Evolutionary conservation across 225 moss, liverwort and hornwort species (phyloP), one percentile per base, ranked within the genome.

Genomic region (Pleurozium schreberi): DNA sequence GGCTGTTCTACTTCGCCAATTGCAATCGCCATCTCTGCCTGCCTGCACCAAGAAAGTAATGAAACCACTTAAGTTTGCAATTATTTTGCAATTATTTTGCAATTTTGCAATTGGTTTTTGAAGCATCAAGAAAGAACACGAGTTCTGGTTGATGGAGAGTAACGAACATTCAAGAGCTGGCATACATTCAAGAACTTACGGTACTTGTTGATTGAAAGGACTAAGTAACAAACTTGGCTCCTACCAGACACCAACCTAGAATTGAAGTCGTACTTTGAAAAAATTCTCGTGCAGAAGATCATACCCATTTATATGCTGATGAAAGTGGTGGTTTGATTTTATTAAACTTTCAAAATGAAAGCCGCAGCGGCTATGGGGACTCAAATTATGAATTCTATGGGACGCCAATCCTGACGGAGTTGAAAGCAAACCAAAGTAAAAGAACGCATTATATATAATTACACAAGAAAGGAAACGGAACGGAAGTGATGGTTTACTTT

Each of bases 1-100:
- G 87, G 80, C 57, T 79, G 92, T 75, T 92, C 84, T 26, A 88
- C 85, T 74, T 85, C 87, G 11, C 59, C 86, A 70, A 89, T 80
- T 80, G 80, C 62, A 81, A 61, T 88, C 86, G 92, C 52, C 93
- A 92, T 93, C 89, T 77, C 34, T 19, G 4, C 55, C 18, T 28
- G 34, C 62, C 79, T 87, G 42, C 84, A 80, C 42, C 73, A 77
- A 53, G 77, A 77, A 53, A 77, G 9, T 42, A 18, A 73, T 11
- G 59, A 11, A 61, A 12, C 38, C 79, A 11, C 27, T 57, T n/a
- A n/a, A n/a, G n/a, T 77, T 77, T 25, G 38, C 13, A n/a, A n/a
- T n/a, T n/a, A n/a, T n/a, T n/a, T 57, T 18, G 57, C 57, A 78
- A 57, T 57, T n/a, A 78, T 6, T 78, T 55, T 26, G 78, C 78